Evolutionary conservation across 2,329 filamentous ascomycete species (phyloP).

Genomic region (Talaromyces sp.): DNA sequence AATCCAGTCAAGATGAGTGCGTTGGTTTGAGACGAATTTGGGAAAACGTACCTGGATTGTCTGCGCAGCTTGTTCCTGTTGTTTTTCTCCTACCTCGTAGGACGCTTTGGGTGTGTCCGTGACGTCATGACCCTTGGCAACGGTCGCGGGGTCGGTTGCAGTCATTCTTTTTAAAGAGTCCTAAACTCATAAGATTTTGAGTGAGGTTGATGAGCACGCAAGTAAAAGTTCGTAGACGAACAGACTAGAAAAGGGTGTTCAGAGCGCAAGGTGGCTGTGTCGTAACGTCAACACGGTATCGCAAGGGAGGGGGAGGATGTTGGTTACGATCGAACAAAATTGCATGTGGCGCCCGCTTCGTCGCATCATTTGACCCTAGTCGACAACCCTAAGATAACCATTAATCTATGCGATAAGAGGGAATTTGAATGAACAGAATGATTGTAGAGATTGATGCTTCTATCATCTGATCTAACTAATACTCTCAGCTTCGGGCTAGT

Average conservation of each 20-base stretch:
- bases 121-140: slow-evolving; percentile 11
- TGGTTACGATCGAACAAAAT: background rate
- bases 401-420: background rate
- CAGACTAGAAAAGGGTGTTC: background rate
- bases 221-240: background rate
- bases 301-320: background rate
- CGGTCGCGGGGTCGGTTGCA: background rate
- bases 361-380: background rate
- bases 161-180: background rate
- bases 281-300: background rate
- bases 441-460: background rate
- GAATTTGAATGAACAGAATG: background rate
- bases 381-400: background rate
- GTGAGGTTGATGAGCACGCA: background rate
- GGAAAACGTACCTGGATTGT: slow-evolving; percentile 5
- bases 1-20: background rate
- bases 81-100: background rate
- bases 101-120: background rate
- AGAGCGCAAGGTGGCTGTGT: slow-evolving; percentile 1
- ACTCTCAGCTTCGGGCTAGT: too few species aligned
- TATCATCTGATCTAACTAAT: too few species aligned
- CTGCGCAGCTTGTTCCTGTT: slow-evolving; percentile 4
- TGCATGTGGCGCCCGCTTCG: slow-evolving; percentile 2
- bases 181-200: background rate
- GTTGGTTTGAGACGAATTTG: too few species aligned